Conservation (phyloP, 805 yeast species). For the Komagataella pseudopastoris region DNA sequence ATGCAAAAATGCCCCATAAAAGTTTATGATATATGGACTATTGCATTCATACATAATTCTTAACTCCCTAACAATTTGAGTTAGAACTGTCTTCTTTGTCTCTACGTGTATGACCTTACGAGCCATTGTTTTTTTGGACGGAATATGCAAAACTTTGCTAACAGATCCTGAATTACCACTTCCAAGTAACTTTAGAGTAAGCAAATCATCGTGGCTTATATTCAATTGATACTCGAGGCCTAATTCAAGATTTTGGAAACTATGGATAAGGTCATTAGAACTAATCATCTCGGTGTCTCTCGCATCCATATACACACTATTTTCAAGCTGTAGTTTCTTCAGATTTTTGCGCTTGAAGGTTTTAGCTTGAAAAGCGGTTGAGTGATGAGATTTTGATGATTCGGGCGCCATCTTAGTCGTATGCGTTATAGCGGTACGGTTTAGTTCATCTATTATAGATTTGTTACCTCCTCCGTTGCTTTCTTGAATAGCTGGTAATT, state of each 20-base stretch:
- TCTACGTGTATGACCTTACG: slow-evolving; percentile 80
- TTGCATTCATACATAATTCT: slow-evolving; percentile 85
- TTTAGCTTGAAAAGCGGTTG: slow-evolving; percentile 9
- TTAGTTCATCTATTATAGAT: not conserved
- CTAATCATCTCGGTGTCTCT: slow-evolving; percentile 9
- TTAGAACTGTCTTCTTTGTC: slow-evolving; percentile 60
- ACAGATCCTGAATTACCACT: slow-evolving; percentile 94
- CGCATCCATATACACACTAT: slow-evolving; percentile 2
- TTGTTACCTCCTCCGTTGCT: not conserved
- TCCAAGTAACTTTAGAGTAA: slow-evolving; percentile 69
- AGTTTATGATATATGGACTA: slow-evolving; percentile 72
- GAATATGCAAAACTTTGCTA: slow-evolving; percentile 74
- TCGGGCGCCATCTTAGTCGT: not conserved
- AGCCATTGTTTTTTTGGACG: slow-evolving; percentile 83
- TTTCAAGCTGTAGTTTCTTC: slow-evolving; percentile 35
- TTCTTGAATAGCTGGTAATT: not conserved
- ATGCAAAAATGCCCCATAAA: slow-evolving; percentile 78
- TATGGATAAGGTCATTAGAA: slow-evolving; percentile 24
- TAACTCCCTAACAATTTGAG: slow-evolving; percentile 79
- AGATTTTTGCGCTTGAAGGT: slow-evolving; percentile 44
- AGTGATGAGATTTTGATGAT: not conserved
- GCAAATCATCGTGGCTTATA: slow-evolving; percentile 51
- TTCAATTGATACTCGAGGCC: slow-evolving; percentile 41
- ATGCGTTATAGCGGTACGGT: not conserved
- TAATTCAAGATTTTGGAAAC: slow-evolving; percentile 33